phyloP scores from a whole-genome alignment of 495 filamentous ascomycete genomes.

The Penicillium ucsense region DNA sequence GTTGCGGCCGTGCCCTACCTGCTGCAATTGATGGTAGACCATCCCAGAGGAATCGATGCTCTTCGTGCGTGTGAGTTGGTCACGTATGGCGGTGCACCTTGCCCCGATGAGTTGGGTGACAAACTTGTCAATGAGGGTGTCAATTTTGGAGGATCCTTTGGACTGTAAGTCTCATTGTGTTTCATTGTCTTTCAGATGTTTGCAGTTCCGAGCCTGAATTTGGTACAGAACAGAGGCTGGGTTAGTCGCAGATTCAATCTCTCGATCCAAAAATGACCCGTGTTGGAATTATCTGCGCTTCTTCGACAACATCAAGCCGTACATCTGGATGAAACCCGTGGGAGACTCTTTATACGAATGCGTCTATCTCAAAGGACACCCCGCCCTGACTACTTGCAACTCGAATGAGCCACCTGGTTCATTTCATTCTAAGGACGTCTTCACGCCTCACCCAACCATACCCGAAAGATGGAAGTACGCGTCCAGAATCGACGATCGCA shows the following conservation, averaged over 20 bases:
- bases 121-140: conserved; percentile 38
- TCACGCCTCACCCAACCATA: conserved; percentile 49
- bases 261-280: conserved; percentile 34
- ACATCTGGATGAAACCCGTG: conserved; percentile 43
- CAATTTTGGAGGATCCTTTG: conserved; percentile 40
- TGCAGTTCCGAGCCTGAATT: not conserved
- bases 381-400: conserved; percentile 44
- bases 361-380: conserved; percentile 42
- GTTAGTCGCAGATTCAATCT: conserved; percentile 38
- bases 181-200: not conserved
- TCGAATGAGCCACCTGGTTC: conserved; percentile 41
- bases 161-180: conserved; percentile 30
- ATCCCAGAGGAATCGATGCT: conserved; percentile 32
- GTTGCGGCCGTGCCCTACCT: conserved; percentile 48
- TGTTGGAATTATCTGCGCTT: conserved; percentile 46
- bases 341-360: conserved; percentile 39
- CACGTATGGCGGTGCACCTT: conserved; percentile 41
- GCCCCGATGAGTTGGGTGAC: conserved; percentile 51
- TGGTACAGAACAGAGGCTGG: conserved; percentile 44
- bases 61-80: conserved; percentile 38
- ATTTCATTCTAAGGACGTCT: conserved; percentile 52
- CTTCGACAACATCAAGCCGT: conserved; percentile 33
- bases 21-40: conserved; percentile 44
- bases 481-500: conserved; percentile 50
- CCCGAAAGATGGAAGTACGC: conserved; percentile 55